Conservation (phyloP, 106 monocot genomes). For the Platanthera zijinensis region DNA sequence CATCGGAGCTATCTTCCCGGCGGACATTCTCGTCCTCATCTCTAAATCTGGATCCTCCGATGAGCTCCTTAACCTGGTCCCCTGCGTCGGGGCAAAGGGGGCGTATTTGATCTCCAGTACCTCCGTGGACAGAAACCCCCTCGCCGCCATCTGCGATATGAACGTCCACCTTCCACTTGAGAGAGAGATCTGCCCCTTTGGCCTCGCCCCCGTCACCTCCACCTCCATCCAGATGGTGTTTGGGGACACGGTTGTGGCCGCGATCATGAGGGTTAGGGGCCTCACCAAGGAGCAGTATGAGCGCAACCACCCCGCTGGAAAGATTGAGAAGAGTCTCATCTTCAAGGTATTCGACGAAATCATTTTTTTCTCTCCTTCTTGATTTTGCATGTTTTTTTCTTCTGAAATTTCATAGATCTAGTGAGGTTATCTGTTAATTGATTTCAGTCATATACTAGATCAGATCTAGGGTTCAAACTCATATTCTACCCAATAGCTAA, state of each 20-base stretch:
- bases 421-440: background rate
- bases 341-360: conserved; percentile 16
- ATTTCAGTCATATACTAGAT: background rate
- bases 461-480: background rate
- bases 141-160: conserved; percentile 41
- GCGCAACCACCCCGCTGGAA: conserved; percentile 70
- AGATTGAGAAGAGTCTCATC: conserved; percentile 86
- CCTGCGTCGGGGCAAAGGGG: conserved; percentile 69
- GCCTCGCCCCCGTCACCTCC: conserved; percentile 74
- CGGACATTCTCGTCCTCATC: conserved; percentile 60
- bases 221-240: conserved; percentile 70
- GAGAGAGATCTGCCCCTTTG: conserved; percentile 71
- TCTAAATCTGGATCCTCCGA: conserved; percentile 89
- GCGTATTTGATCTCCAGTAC: conserved; percentile 61
- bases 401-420: background rate
- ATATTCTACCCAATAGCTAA: background rate
- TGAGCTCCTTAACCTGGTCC: conserved; percentile 59
- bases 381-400: background rate
- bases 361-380: background rate
- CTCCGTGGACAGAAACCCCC: conserved; percentile 39
- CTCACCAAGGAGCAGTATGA: conserved; percentile 66
- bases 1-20: conserved; percentile 52
- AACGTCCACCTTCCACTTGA: conserved; percentile 62
- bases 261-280: background rate
- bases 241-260: conserved; percentile 61